Evolutionary conservation across 805 yeast species (phyloP), one percentile per base, ranked within the genome.

Genomic region (Kazachstania martiniae): DNA sequence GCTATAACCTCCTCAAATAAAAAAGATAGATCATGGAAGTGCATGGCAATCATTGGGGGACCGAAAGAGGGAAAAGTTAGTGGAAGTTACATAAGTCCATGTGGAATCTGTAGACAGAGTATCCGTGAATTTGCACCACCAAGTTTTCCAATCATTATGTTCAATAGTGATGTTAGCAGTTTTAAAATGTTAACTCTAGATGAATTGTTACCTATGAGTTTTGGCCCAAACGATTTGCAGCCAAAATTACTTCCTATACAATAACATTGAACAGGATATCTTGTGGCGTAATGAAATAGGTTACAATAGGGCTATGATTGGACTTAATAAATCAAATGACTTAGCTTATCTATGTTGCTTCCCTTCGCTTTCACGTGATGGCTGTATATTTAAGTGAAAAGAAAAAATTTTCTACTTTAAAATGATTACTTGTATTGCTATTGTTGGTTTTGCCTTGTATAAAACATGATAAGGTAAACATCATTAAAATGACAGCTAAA

Each of bases 31-130:
- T 22, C 25, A 12, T 27, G 35, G 34, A 22, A 14, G 4, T 23
- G 21, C 4, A 31, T 40, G 15, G 38, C 43, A 3, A 28, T 36
- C 13, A 22, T 36, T 16, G 36, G 34, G 4, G 25, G n/a, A n/a
- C n/a, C n/a, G n/a, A n/a, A 28, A 13, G 13, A 18, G 8, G 12
- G 13, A 8, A n/a, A 17, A 3, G 26, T 67, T 27, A 48, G 51
- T 1, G 68, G 67, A 2, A 56, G 58, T 7, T 69, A 77, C 19
- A 75, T 81, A 8, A 65, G 87, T 8, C 98, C 98, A 0, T 89
- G 98, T 54, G 98, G 98, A 3, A 77, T 91, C 23, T 89, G 98
- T 49, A 66, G 98, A 33, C 98, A 89, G 56, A 72, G 80, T 34
- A 73, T 89, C 21, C 65, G 95, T 24, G 98, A 89, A 54, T 89